Base-by-base conservation (phyloP, 192 early-diverging fungal species). In the Paraglomus brasilianum region DNA sequence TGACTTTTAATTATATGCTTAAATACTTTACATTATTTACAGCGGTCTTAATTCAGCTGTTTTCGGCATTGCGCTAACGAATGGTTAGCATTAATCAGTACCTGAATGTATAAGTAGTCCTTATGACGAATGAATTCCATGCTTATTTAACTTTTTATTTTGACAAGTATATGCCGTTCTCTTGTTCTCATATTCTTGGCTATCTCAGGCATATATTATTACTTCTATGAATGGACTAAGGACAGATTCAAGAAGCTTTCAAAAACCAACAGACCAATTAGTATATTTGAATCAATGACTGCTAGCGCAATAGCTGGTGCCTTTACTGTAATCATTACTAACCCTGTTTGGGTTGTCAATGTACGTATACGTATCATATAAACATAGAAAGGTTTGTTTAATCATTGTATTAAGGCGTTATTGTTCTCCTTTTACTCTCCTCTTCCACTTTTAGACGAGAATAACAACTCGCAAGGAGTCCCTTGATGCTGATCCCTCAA, bases 281-380 rank as follows among this genome's bases (percentile, higher is more conserved):
- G 83, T 66, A 91, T 94, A 8, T 67, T 82, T 53, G 91, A 98
- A 81, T 95, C 90, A 73, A 98, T 99, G 95, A 75, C 91, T 48
- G 87, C 96, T 5, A 92, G 96, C 51, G 93, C 96, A 46, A 80
- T 98, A 66, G 96, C 97, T 13, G 93, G 89, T 65, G 85, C 92
- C 38, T 86, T 89, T 72, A 92, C 89, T 7, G 91, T 92, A 19
- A 74, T 89, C 56, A 86, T 90, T 74, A 99, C 97, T 66, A 96
- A 99, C 82, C 97, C 97, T 21, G 95, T 99, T 71, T 99, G 97
- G 97, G 94, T 96, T 55, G 87, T 99, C 50, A 99, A 99, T 75
- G 88, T 92, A 84, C 74, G 81, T 68, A 11, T 15, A 47, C n/a
- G 14, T 10, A 59, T 19, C 3, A 11, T 63, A 22, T 0, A 22